Conservation (phyloP, 495 filamentous ascomycete genomes). For the Durotheca rogersii region DNA sequence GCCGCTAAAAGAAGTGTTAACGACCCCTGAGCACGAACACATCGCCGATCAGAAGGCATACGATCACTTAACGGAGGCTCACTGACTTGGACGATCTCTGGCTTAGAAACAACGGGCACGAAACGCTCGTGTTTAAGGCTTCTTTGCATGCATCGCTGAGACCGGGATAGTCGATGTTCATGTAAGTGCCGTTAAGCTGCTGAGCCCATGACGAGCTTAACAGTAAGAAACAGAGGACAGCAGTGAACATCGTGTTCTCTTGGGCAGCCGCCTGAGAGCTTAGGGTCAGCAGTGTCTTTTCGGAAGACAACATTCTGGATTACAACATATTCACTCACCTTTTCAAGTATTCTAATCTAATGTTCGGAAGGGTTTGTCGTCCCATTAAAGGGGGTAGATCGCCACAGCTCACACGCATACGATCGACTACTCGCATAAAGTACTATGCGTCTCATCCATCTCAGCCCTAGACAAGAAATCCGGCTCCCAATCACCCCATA, state of each 20-base stretch:
- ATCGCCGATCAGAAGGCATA: background rate
- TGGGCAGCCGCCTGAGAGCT: background rate
- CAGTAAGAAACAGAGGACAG: background rate
- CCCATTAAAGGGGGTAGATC: background rate
- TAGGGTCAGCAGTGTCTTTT: background rate
- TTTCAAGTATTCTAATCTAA: background rate
- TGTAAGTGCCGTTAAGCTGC: background rate
- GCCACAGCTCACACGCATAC: background rate
- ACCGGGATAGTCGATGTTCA: background rate
- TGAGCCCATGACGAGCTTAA: background rate
- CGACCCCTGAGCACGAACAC: background rate
- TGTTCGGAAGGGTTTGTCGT: background rate
- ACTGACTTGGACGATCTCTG: background rate
- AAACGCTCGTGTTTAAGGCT: background rate
- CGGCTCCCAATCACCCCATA: background rate
- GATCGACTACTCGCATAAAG: background rate
- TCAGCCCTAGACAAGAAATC: background rate
- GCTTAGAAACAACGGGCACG: background rate
- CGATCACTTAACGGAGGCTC: background rate
- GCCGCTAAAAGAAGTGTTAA: background rate
- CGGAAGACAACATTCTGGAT: background rate
- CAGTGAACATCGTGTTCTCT: background rate
- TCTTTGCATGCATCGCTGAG: background rate
- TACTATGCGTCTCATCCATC: background rate
- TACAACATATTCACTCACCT: background rate